Conservation (phyloP, 2,329 filamentous ascomycete species). For the Talaromyces sp. region DNA sequence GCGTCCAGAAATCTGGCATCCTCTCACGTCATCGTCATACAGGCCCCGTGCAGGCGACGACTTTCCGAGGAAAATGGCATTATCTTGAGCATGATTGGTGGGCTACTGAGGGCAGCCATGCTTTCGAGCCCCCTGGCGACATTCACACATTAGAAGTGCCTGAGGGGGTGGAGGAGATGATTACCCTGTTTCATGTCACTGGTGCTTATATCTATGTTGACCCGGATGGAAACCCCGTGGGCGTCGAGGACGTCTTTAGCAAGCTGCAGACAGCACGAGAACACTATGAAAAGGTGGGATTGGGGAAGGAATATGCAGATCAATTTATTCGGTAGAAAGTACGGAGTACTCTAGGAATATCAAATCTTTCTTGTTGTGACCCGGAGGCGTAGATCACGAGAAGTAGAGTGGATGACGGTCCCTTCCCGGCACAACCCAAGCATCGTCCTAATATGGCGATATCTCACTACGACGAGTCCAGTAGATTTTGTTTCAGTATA, state of each 20-base stretch:
- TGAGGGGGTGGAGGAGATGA: slow-evolving; percentile 30
- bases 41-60: slow-evolving; percentile 29
- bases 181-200: slow-evolving; percentile 32
- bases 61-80: slow-evolving; percentile 30
- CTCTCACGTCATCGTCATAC: slow-evolving; percentile 31
- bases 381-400: too few species aligned
- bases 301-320: slow-evolving; percentile 25
- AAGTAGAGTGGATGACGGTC: too few species aligned
- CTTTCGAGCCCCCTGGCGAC: slow-evolving; percentile 31
- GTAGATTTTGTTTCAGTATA: too few species aligned
- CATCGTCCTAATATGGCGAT: too few species aligned
- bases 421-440: too few species aligned
- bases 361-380: too few species aligned
- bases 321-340: slow-evolving; percentile 20
- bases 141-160: slow-evolving; percentile 34
- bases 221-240: slow-evolving; percentile 25
- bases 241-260: slow-evolving; percentile 32
- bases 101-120: slow-evolving; percentile 31
- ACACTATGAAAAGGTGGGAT: slow-evolving; percentile 29
- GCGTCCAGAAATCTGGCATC: slow-evolving; percentile 27
- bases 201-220: slow-evolving; percentile 34
- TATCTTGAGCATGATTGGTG: slow-evolving; percentile 36
- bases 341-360: too few species aligned
- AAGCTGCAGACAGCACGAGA: slow-evolving; percentile 25
- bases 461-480: too few species aligned